A percentile compares a stretch with the other conserved stretches of the same genome.
Evolutionary conservation across 2,329 filamentous ascomycete species (phyloP).

Genomic region (Kalmusia sp.): DNA sequence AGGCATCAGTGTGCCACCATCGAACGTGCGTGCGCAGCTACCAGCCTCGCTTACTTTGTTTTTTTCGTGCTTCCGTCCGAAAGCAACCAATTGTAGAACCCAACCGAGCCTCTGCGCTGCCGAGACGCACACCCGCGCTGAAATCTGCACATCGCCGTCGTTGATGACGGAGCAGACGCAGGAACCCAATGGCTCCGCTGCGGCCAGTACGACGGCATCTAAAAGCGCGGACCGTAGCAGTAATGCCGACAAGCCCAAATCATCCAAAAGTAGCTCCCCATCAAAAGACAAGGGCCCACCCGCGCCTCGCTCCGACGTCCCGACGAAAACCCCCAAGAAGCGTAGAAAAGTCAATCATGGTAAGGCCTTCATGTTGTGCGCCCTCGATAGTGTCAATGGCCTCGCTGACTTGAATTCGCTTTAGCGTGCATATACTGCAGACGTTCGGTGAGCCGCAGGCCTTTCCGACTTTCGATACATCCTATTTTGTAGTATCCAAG

Average conservation of each 20-base stretch:
- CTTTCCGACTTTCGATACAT: conserved; percentile 30
- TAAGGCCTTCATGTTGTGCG: conserved; percentile 37
- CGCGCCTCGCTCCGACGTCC: conserved; percentile 36
- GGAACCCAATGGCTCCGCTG: conserved; percentile 45
- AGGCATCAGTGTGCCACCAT: conserved; percentile 30
- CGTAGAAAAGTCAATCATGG: conserved; percentile 62
- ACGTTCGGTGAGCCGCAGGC: conserved; percentile 54
- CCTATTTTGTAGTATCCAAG: conserved; percentile 25
- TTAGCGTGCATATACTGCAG: conserved; percentile 61
- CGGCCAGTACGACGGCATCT: conserved; percentile 41
- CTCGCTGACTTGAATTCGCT: conserved; percentile 35
- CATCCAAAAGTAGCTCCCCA: conserved; percentile 35
- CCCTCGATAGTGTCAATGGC: conserved; percentile 25
- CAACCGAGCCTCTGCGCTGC: conserved; percentile 26
- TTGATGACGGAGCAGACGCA: conserved; percentile 49
- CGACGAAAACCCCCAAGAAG: conserved; percentile 53
- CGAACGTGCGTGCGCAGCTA: conserved; percentile 35
- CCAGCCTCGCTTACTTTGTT: conserved; percentile 25
- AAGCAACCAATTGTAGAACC: conserved; percentile 32
- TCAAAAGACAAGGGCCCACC: conserved; percentile 37
- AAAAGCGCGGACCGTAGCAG: conserved; percentile 38
- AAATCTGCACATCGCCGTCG: conserved; percentile 35
- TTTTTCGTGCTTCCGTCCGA: conserved; percentile 24
- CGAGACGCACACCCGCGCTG: conserved; percentile 36
- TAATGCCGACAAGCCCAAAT: conserved; percentile 30